Base-by-base conservation (phyloP, 495 filamentous ascomycete genomes). In the Halenospora varia region DNA sequence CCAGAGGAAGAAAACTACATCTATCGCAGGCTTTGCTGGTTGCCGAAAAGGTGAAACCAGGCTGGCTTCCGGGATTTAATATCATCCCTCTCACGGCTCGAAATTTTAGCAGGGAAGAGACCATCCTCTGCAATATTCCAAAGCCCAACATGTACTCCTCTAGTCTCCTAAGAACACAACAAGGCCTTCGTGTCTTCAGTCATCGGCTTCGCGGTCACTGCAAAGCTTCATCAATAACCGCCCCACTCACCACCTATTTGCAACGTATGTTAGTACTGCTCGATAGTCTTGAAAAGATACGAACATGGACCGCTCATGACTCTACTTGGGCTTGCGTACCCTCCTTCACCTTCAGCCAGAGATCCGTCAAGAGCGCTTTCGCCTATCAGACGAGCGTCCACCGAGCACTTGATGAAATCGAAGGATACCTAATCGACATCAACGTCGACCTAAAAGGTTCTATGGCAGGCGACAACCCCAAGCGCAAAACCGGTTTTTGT, bases 31-130 rank as follows among this genome's bases (percentile, higher is more conserved):
- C 3, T 17, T 18, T 53, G 6, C 15, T 24, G 25, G 13, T 10
- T 9, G 18, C 51, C 9, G 42, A 4, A 35, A 23, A 23, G 42
- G 9, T 35, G 1, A 41, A 42, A 18, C 35, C 51, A 2, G 51
- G 51, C 11, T 41, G 26, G 51, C 10, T 56, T 22, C 54, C 54
- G 1, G 54, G 54, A n/a, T 56, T 56, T 13, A 56, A 56, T 18
- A 45, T 49, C 17, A 50, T 56, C 1, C 54, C 54, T 9, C 25
- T 56, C 25, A 49, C 18, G 9, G 44, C 54, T 23, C 18, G 9
- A 9, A 56, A 39, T 13, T 11, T 56, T 17, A 56, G 54, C 46
- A 11, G 17, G 20, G 26, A 10, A 3, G 19, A 3, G 13, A 46
- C 54, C 13, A 22, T n/a, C 13, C 22, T 50, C 2, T 15, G 29